A percentile compares a stretch with the other conserved stretches of the same genome.
phyloP scores from a whole-genome alignment of 306 rosid species.

The Cicer judaicum region DNA sequence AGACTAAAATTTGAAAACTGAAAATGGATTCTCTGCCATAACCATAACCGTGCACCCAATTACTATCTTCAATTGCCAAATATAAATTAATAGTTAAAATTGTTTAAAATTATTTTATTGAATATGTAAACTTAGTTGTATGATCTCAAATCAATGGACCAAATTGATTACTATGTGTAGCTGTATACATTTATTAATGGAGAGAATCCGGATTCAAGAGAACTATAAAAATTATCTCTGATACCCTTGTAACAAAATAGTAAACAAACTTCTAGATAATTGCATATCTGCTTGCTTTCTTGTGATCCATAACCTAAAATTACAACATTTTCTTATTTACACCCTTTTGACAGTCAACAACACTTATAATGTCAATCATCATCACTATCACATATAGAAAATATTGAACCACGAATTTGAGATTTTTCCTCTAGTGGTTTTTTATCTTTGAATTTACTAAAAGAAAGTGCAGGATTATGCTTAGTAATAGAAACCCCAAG shows the following conservation, averaged over 20 bases:
- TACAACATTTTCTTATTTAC: constrained; percentile 33
- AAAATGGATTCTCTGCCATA: too few relatives aligned
- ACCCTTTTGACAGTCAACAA: constrained; percentile 19
- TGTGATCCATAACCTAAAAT: neutral
- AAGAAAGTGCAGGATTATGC: constrained; percentile 48
- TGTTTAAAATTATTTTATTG: too few relatives aligned
- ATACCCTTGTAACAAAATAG: constrained; percentile 11
- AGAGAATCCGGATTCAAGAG: neutral
- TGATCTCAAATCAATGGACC: too few relatives aligned
- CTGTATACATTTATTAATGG: too few relatives aligned
- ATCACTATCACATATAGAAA: constrained; percentile 62
- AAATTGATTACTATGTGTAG: too few relatives aligned
- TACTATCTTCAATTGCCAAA: too few relatives aligned
- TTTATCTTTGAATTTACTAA: constrained; percentile 49
- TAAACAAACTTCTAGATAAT: neutral
- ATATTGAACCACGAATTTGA: constrained; percentile 48
- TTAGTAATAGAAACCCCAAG: constrained; percentile 58
- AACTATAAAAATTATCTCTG: constrained; percentile 1
- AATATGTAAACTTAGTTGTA: too few relatives aligned
- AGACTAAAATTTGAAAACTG: neutral
- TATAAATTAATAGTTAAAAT: too few relatives aligned
- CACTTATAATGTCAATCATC: constrained; percentile 49
- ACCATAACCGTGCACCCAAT: too few relatives aligned
- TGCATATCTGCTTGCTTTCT: constrained; percentile 20
- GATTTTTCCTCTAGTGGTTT: constrained; percentile 44